Conservation (phyloP, 495 filamentous ascomycete genomes). For the Penicillium tannophilum region DNA sequence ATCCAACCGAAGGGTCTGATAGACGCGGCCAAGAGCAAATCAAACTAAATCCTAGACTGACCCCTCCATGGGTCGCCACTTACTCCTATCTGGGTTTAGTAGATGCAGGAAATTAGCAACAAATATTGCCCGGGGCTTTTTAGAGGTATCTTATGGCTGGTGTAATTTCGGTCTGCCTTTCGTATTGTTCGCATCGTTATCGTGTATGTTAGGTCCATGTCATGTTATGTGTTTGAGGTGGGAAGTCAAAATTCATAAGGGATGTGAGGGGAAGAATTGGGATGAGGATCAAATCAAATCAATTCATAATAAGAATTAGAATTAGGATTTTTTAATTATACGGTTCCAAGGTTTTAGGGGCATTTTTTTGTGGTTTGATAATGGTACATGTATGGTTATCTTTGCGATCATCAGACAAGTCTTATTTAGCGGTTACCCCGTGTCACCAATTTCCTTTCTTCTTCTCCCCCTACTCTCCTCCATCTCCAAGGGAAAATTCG, state of each 20-base stretch:
- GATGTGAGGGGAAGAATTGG: background rate
- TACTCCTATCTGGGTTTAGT: constrained; percentile 10
- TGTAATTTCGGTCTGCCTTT: background rate
- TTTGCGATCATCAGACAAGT: constrained; percentile 23
- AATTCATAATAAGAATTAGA: background rate
- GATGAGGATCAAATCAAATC: background rate
- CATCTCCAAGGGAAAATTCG: background rate
- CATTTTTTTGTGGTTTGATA: constrained; percentile 1
- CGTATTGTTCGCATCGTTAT: background rate
- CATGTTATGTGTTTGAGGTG: background rate
- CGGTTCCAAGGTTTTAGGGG: background rate
- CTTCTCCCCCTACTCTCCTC: constrained; percentile 16
- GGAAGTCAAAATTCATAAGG: background rate
- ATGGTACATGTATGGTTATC: constrained; percentile 10
- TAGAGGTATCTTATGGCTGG: background rate
- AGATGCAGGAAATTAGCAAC: constrained; percentile 14
- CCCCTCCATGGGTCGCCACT: constrained; percentile 16
- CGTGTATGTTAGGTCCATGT: background rate
- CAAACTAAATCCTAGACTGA: constrained; percentile 4
- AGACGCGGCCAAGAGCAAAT: constrained; percentile 5
- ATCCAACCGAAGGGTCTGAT: constrained; percentile 21
- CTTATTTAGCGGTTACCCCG: constrained; percentile 38
- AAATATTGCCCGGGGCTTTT: constrained; percentile 1
- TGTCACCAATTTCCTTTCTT: constrained; percentile 22
- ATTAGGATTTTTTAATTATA: background rate